Base-by-base conservation (phyloP, 352 stramenopile genomes). In the Phytophthora palmivora region DNA sequence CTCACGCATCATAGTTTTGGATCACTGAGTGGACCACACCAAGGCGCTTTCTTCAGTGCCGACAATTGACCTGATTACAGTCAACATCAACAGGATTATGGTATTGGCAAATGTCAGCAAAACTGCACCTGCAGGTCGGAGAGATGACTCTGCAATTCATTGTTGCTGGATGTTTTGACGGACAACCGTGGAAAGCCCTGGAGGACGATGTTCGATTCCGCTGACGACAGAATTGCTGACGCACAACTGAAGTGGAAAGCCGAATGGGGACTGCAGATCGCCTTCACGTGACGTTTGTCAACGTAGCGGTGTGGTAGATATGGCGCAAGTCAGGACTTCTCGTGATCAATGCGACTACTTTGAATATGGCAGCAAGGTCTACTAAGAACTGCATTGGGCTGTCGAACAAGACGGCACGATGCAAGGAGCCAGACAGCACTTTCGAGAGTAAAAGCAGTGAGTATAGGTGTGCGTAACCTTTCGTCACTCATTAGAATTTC, bases 1-100 rank as follows among this genome's bases (percentile, higher is more conserved):
- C 64, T 91, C 82, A 12, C 84, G 82, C 82, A 91, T 91, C 65
- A 81, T 78, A n/a, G 24, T n/a, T 14, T 21, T 8, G 12, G 15
- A 21, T 33, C 5, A 6, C 12, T 12, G 16, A 12, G 38, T 44
- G 38, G 16, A 44, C 38, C 38, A 26, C 38, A 44, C 38, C 5
- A 24, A 8, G 18, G 10, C 18, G 9, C 19, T 46, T 43, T 24
- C 43, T 37, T 41, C 34, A 11, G 14, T 19, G 14, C 14, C 34
- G 9, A 21, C 22, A 24, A 49, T 37, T 49, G 12, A 12, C 42
- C 41, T 33, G 19, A 21, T 18, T 32, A 16, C 41, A 9, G 0
- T 49, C 19, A 16, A 28, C 22, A 14, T 28, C 3, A 28, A n/a
- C n/a, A n/a, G n/a, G n/a, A n/a, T n/a, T n/a, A n/a, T n/a, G n/a